Evolutionary conservation across 371 early-diverging fungal genomes (phyloP).

Genomic region (Mucor circinelloides): DNA sequence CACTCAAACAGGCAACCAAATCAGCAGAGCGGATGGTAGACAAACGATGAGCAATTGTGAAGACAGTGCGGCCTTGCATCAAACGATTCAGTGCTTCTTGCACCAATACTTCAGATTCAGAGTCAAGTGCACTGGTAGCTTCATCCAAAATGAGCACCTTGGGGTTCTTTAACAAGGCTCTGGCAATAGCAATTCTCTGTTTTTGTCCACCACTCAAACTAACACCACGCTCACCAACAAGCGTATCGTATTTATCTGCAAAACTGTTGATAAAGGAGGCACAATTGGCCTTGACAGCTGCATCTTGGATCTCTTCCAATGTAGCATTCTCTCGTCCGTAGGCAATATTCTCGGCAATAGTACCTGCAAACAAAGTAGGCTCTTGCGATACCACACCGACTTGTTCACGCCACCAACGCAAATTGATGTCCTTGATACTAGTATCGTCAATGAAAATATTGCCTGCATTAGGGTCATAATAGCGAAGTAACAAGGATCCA

Average conservation of each 20-base stretch:
- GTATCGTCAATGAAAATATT: constrained; percentile 62
- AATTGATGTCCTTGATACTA: constrained; percentile 54
- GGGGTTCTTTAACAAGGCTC: constrained; percentile 75
- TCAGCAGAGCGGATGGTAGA: constrained; percentile 71
- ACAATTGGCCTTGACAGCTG: constrained; percentile 69
- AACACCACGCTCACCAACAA: constrained; percentile 73
- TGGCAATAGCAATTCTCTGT: constrained; percentile 75
- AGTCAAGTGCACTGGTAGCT: constrained; percentile 84
- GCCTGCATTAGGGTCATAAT: constrained; percentile 65
- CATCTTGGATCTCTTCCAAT: constrained; percentile 56
- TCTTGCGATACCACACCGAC: constrained; percentile 82
- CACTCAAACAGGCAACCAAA: constrained; percentile 62
- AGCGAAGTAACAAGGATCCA: constrained; percentile 68
- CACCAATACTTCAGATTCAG: constrained; percentile 64
- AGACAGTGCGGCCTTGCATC: constrained; percentile 64
- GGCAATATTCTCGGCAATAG: constrained; percentile 80
- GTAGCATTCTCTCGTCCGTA: constrained; percentile 66
- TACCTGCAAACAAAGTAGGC: constrained; percentile 81
- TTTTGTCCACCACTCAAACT: constrained; percentile 85
- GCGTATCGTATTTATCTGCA: constrained; percentile 68
- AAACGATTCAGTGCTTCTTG: constrained; percentile 63
- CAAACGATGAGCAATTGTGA: constrained; percentile 74
- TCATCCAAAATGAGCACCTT: constrained; percentile 85
- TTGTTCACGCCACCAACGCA: constrained; percentile 58
- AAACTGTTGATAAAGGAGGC: constrained; percentile 64